Base-by-base conservation (phyloP, 2,329 filamentous ascomycete species). In the Diaporthe citri region DNA sequence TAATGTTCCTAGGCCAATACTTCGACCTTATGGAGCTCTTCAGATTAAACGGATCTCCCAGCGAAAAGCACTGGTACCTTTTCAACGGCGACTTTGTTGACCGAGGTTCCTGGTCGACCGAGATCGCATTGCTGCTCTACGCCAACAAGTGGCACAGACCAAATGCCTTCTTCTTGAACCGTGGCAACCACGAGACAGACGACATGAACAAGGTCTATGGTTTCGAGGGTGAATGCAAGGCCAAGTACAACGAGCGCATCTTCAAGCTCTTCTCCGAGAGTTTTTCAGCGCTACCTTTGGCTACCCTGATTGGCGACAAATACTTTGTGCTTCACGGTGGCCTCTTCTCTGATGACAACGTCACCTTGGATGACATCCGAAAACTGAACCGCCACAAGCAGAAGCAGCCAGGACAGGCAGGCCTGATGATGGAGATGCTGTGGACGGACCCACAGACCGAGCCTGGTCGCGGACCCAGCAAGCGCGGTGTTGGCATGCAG, bases 401-500 rank as follows among this genome's bases (percentile, higher is more conserved):
- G 85, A 90, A 95, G 76, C 96, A 98, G 81, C 96, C 97, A 3
- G 97, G 97, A 43, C 97, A 99, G 84, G 87, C 94, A 66, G 97
- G 97, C 20, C 87, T 99, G 80, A 99, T 99, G 97, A 99, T 99
- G 97, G 97, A 99, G 86, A 99, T 99, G 97, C 90, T 99, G 62
- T 99, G 97, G 97, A 98, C 97, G 0, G 97, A 99, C 82, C 97
- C 97, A 3, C 97, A 99, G 83, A 90, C 94, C 0, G 89, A 92
- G 79, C 92, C 94, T 39, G 97, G 97, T 71, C 92, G 97, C 79
- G 95, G 96, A 12, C 97, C 97, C 59, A 98, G 95, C 88, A 99
- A 99, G 89, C 92, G 97, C 82, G 97, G 97, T 78, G 96, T 99
- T 28, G 97, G 97, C 71, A 90, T 98, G 85, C 96, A 98, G 83